Percentiles rank a stretch among this genome's conserved stretches.
phyloP scores from a whole-genome alignment of 2,329 filamentous ascomycete genomes.

The Arachnopeziza araneosa region DNA sequence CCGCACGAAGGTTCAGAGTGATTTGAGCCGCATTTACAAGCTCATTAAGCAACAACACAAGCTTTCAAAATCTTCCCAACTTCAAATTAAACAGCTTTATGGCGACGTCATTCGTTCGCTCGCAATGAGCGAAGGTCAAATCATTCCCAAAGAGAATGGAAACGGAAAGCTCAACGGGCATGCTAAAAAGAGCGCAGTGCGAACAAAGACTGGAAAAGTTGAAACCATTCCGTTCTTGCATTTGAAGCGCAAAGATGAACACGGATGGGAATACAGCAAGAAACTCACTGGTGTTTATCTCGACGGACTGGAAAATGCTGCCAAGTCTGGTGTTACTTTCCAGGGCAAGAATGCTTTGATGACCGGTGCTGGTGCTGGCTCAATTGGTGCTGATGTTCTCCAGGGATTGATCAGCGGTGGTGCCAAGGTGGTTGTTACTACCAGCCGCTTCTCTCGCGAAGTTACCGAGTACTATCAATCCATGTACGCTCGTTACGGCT shows the following conservation, averaged over 20 bases:
- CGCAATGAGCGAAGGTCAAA: constrained; percentile 97
- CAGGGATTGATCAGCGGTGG: constrained; percentile 95
- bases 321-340: constrained; percentile 82
- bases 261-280: constrained; percentile 99
- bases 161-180: constrained; percentile 49
- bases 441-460: constrained; percentile 90
- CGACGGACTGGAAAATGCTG: constrained; percentile 84
- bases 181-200: constrained; percentile 47
- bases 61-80: constrained; percentile 89
- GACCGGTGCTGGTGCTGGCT: constrained; percentile 96
- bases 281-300: constrained; percentile 92
- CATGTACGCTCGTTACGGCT: constrained; percentile 94
- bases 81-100: constrained; percentile 95
- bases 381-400: constrained; percentile 93
- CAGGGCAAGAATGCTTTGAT: constrained; percentile 94
- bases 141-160: constrained; percentile 78
- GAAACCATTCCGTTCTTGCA: constrained; percentile 98
- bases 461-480: constrained; percentile 99
- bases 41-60: constrained; percentile 98
- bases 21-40: constrained; percentile 92
- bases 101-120: constrained; percentile 90
- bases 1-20: constrained; percentile 95
- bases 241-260: constrained; percentile 85
- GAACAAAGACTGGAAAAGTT: constrained; percentile 74
- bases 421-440: constrained; percentile 94